phyloP scores from a whole-genome alignment of 208 protist genomes.

The Acanthamoeba divionensis region DNA sequence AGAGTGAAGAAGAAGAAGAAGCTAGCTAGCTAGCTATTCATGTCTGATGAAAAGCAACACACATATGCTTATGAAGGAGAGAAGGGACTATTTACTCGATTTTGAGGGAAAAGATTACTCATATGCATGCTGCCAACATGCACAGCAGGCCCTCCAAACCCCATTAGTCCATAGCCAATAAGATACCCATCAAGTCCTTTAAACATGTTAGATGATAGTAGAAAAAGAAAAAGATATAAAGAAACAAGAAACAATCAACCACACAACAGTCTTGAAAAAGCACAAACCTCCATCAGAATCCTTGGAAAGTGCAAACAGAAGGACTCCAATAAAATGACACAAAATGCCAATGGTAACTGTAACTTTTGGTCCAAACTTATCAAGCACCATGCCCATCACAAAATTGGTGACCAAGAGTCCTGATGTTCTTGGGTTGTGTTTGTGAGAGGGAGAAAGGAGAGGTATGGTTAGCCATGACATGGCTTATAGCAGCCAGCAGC shows the following conservation, averaged over 20 bases:
- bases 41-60: too few relatives aligned
- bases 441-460: too few relatives aligned
- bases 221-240: too few relatives aligned
- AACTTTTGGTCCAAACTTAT: not conserved
- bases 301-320: not conserved
- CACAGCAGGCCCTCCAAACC: not conserved
- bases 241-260: too few relatives aligned
- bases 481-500: too few relatives aligned
- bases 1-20: not conserved
- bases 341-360: not conserved
- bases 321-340: not conserved
- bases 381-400: not conserved
- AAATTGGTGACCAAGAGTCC: not conserved
- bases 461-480: too few relatives aligned
- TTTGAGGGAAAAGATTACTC: not conserved
- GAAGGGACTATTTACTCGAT: not conserved
- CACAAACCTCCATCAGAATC: not conserved
- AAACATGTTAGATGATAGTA: too few relatives aligned
- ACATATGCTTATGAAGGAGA: not conserved
- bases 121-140: not conserved
- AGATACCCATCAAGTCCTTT: not conserved
- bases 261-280: too few relatives aligned
- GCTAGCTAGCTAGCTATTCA: not conserved
- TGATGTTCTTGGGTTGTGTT: too few relatives aligned
- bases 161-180: not conserved